Conservation (phyloP, 345 rosid genomes). For the Citrus mangshanensis region DNA sequence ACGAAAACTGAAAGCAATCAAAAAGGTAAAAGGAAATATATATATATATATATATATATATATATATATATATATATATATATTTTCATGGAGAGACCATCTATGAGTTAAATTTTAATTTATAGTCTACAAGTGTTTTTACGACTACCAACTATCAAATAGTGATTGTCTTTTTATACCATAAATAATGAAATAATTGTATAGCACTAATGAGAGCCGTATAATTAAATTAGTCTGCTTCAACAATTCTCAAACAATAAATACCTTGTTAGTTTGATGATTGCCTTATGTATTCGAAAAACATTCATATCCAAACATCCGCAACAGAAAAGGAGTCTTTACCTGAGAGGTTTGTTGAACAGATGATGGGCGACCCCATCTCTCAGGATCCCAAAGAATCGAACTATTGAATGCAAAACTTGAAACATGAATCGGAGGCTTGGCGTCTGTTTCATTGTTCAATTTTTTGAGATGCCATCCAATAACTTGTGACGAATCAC, state of each 20-base stretch:
- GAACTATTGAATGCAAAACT: conserved; percentile 75
- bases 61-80: too few species aligned
- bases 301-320: neutral
- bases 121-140: neutral
- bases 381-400: conserved; percentile 84
- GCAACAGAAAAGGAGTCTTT: neutral
- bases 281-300: too few species aligned
- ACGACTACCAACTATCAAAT: too few species aligned
- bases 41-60: too few species aligned
- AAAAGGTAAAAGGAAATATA: too few species aligned
- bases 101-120: neutral
- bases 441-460: conserved; percentile 42
- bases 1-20: neutral
- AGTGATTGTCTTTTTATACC: neutral
- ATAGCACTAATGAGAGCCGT: neutral
- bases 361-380: conserved; percentile 87
- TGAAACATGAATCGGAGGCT: conserved; percentile 57
- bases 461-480: conserved; percentile 79
- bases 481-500: conserved; percentile 74
- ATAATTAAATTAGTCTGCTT: too few species aligned
- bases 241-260: too few species aligned
- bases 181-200: neutral
- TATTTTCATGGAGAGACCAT: neutral
- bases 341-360: conserved; percentile 66
- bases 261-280: too few species aligned